phyloP scores from a whole-genome alignment of 805 yeast genomes.

The Zygosaccharomyces bailii region DNA sequence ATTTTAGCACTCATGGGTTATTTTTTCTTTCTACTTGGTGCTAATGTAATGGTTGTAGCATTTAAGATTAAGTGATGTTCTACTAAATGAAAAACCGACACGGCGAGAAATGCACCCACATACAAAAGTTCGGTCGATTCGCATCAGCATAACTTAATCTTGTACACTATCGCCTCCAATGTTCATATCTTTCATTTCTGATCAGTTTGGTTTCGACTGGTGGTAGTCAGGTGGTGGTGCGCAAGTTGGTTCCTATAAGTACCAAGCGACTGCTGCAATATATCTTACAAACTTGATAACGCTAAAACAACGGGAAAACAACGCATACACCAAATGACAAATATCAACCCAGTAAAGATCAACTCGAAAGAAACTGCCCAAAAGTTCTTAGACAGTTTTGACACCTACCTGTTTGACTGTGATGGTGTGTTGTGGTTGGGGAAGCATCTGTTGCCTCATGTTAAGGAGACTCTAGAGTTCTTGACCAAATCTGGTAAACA shows the following conservation, averaged over 20 bases:
- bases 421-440: conserved; percentile 98
- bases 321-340: too few species aligned
- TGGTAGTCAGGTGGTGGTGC: conserved; percentile 6
- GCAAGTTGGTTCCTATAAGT: background rate
- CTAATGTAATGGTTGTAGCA: background rate
- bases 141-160: background rate
- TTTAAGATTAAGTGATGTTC: background rate
- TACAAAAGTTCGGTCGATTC: background rate
- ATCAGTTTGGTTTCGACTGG: background rate
- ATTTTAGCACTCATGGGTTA: conserved; percentile 8
- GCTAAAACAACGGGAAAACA: too few species aligned
- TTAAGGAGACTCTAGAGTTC: conserved; percentile 67
- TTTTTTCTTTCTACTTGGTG: background rate
- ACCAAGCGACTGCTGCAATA: background rate
- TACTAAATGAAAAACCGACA: background rate
- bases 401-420: conserved; percentile 90
- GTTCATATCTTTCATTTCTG: background rate
- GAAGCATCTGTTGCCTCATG: conserved; percentile 69
- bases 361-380: conserved; percentile 46
- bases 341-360: conserved; percentile 45
- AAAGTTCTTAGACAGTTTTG: conserved; percentile 59
- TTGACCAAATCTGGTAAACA: conserved; percentile 56
- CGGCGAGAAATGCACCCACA: background rate
- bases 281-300: too few species aligned
- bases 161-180: background rate